Conservation (phyloP, 805 yeast species). For the Nakazawaea pomicola region DNA sequence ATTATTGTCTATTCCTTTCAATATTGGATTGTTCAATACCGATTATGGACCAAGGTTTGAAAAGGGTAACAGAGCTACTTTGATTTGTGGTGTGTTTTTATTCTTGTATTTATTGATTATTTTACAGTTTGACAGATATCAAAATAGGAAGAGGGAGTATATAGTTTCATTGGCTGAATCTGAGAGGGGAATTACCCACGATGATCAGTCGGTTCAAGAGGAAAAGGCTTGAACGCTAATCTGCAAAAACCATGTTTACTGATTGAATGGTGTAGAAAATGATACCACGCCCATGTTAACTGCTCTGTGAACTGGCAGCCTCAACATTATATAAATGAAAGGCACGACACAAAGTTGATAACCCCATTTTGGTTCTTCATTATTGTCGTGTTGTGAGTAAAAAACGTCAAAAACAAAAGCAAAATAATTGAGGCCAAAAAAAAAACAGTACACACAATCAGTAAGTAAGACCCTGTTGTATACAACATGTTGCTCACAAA, state of each 20-base stretch:
- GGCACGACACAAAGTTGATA: constrained; percentile 18
- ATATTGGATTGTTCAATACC: constrained; percentile 5
- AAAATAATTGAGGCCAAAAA: too few species aligned
- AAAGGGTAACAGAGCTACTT: constrained; percentile 5
- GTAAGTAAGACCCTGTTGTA: too few species aligned
- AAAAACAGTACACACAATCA: background rate
- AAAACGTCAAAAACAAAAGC: too few species aligned
- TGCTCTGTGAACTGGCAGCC: too few species aligned
- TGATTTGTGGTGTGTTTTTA: constrained; percentile 5
- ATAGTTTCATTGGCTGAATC: background rate
- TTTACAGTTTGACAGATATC: constrained; percentile 8
- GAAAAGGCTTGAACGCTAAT: background rate
- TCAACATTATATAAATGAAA: background rate
- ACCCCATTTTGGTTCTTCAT: constrained; percentile 46
- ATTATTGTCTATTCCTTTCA: constrained; percentile 4
- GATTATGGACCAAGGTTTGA: constrained; percentile 3
- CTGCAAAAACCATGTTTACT: background rate
- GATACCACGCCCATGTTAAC: too few species aligned
- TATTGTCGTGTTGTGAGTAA: too few species aligned
- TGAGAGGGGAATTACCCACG: background rate
- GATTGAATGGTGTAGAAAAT: too few species aligned
- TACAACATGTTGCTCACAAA: too few species aligned
- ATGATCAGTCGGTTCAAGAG: background rate
- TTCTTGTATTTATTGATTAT: constrained; percentile 1
- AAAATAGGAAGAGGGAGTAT: constrained; percentile 9